Conservation (phyloP, 306 rosid species). For the Quercus glauca region DNA sequence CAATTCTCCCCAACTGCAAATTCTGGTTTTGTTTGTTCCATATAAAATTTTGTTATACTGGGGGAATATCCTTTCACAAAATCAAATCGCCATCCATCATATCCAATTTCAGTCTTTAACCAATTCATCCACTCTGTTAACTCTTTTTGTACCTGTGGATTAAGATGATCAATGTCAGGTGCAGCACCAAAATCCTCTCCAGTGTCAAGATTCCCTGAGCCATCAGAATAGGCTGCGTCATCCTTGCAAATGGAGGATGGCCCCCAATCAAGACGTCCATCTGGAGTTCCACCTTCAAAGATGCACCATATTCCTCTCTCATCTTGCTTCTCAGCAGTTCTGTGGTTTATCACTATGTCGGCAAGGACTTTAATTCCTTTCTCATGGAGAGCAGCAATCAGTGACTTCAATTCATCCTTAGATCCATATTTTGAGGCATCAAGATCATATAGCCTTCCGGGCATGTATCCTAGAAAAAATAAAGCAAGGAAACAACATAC, state of each 20-base stretch:
- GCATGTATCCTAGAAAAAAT: constrained; percentile 52
- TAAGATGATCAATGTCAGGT: constrained; percentile 76
- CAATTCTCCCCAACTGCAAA: constrained; percentile 82
- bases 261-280: constrained; percentile 72
- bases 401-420: constrained; percentile 54
- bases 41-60: constrained; percentile 41
- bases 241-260: constrained; percentile 68
- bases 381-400: constrained; percentile 36
- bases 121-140: constrained; percentile 81
- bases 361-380: constrained; percentile 61
- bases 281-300: constrained; percentile 79
- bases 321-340: constrained; percentile 69
- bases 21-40: constrained; percentile 57
- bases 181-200: constrained; percentile 36
- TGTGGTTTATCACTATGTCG: constrained; percentile 86
- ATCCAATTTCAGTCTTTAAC: constrained; percentile 68
- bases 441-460: constrained; percentile 86
- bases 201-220: constrained; percentile 65
- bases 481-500: background rate
- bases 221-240: constrained; percentile 66
- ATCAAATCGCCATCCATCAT: constrained; percentile 75
- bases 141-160: constrained; percentile 65
- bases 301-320: constrained; percentile 63
- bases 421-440: constrained; percentile 67
- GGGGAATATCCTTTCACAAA: constrained; percentile 71